These are phyloP conservation scores for Yueomyces sp. DNA, from an alignment of 805 yeast genomes.

Conservation along the genomic window DNA sequence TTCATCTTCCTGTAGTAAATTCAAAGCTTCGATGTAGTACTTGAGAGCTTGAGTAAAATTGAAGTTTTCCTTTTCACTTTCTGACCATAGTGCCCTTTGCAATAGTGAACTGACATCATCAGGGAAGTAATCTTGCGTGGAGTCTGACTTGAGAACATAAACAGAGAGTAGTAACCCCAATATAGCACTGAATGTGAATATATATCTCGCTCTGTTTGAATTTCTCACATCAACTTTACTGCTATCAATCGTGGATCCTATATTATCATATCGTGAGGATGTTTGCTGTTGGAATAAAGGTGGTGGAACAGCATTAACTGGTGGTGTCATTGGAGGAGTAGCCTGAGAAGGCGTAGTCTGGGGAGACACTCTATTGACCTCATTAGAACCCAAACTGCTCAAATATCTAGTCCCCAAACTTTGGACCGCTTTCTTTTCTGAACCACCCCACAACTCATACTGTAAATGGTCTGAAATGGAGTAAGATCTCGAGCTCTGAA, in stretches of 20 bases:
- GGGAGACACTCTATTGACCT: too few relatives aligned
- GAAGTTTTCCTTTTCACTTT: constrained; percentile 48
- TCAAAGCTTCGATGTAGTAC: constrained; percentile 61
- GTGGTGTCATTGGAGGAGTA: too few relatives aligned
- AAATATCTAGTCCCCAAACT: too few relatives aligned
- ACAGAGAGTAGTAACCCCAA: background rate
- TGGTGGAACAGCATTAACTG: too few relatives aligned
- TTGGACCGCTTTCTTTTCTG: too few relatives aligned
- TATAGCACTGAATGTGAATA: background rate
- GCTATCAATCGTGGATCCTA: background rate
- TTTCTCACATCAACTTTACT: background rate
- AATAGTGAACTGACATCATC: constrained; percentile 14
- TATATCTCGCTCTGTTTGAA: background rate
- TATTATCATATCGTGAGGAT: too few relatives aligned
- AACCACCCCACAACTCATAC: too few relatives aligned
- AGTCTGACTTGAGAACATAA: background rate
- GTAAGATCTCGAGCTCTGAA: too few relatives aligned
- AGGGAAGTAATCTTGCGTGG: constrained; percentile 1
- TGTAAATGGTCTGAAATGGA: too few relatives aligned
- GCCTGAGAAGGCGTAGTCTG: too few relatives aligned
- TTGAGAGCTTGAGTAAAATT: constrained; percentile 51
- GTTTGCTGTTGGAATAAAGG: background rate
- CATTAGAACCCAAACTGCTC: too few relatives aligned
- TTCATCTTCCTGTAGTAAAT: constrained; percentile 37
- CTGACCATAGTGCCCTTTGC: constrained; percentile 74